Percentiles rank a stretch among this genome's conserved stretches.
phyloP scores from a whole-genome alignment of 192 early-diverging fungal species.

The Backusella mclennaniae region DNA sequence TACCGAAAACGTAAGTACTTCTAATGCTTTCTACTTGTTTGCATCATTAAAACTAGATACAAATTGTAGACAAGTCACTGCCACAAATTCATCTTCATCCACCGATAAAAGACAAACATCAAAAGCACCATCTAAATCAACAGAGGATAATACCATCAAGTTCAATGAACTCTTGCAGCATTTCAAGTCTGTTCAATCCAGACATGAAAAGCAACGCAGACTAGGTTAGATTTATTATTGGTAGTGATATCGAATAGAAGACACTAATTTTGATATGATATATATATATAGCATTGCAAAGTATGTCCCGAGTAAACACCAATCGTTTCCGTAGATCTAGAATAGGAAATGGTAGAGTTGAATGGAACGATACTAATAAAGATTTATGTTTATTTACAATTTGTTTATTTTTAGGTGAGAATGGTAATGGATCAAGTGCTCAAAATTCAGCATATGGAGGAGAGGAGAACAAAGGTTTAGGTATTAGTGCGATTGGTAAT shows the following conservation, averaged over 20 bases:
- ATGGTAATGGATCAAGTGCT: not conserved
- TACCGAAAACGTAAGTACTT: slow-evolving; percentile 49
- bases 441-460: not conserved
- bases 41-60: not conserved
- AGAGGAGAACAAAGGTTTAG: not conserved
- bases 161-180: slow-evolving; percentile 73
- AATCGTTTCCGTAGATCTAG: not conserved
- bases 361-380: not conserved
- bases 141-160: slow-evolving; percentile 43
- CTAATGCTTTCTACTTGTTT: not conserved
- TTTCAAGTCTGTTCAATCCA: slow-evolving; percentile 68
- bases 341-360: not conserved
- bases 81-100: slow-evolving; percentile 3
- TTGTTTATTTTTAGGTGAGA: not conserved
- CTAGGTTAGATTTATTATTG: slow-evolving; percentile 22
- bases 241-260: not conserved
- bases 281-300: slow-evolving; percentile 10
- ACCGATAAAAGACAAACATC: slow-evolving; percentile 16
- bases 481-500: not conserved
- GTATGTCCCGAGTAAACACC: not conserved
- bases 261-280: not conserved
- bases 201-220: slow-evolving; percentile 72
- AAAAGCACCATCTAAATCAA: slow-evolving; percentile 14
- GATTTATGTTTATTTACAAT: not conserved
- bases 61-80: not conserved